Conservation (phyloP, 371 early-diverging fungal genomes). For the Lichtheimia ramosa region DNA sequence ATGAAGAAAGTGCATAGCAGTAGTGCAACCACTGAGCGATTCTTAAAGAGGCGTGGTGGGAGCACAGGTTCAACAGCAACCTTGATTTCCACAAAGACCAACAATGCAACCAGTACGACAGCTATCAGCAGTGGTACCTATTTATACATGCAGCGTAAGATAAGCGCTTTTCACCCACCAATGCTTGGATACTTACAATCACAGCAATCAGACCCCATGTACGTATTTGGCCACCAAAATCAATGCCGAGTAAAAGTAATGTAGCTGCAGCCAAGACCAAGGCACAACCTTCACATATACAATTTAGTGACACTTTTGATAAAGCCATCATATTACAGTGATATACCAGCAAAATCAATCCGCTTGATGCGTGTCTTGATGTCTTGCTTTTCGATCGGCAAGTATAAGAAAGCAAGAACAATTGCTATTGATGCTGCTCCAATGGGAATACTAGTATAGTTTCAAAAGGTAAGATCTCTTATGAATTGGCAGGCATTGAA, state of each 20-base stretch:
- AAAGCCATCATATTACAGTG: neutral
- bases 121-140: conserved; percentile 49
- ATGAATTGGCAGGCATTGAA: neutral
- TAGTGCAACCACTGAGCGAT: conserved; percentile 36
- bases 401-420: conserved; percentile 22
- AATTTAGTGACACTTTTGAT: conserved; percentile 1
- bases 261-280: conserved; percentile 35
- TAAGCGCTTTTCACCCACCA: neutral
- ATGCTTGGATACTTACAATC: conserved; percentile 22
- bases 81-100: conserved; percentile 45
- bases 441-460: conserved; percentile 34
- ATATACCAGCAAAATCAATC: conserved; percentile 35
- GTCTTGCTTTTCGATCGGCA: conserved; percentile 25
- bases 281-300: conserved; percentile 5
- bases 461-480: neutral
- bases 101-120: conserved; percentile 33
- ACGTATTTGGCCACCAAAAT: conserved; percentile 47
- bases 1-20: conserved; percentile 43
- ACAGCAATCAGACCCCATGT: conserved; percentile 65
- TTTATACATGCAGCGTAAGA: neutral
- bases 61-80: conserved; percentile 56
- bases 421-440: conserved; percentile 37
- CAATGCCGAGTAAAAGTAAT: conserved; percentile 41
- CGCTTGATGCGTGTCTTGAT: conserved; percentile 36
- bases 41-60: conserved; percentile 55